A percentile compares a stretch with the other conserved stretches of the same genome.
Conservation (phyloP, 2,329 filamentous ascomycete genomes). For the Pseudocercospora crystallina region DNA sequence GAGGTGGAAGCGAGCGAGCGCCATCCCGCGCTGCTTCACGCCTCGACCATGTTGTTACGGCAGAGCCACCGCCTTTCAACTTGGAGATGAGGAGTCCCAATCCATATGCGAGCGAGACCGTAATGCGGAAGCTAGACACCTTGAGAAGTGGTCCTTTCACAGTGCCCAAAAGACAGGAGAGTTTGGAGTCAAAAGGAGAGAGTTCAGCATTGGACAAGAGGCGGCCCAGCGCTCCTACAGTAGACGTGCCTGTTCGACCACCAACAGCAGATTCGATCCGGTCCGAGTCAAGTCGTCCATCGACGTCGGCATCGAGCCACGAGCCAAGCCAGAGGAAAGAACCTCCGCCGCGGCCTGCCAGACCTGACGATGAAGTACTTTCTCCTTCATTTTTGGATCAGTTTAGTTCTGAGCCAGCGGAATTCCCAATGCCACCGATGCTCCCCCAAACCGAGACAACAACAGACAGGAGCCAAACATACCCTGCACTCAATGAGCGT, state of each 20-base stretch:
- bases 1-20: background rate
- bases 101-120: constrained; percentile 34
- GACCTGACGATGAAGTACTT: constrained; percentile 32
- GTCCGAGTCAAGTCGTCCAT: constrained; percentile 13
- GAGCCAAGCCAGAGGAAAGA: constrained; percentile 19
- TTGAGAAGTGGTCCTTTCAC: constrained; percentile 65
- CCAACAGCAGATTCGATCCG: constrained; percentile 13
- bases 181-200: constrained; percentile 14
- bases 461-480: constrained; percentile 16
- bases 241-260: constrained; percentile 9
- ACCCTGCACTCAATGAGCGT: constrained; percentile 7
- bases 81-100: constrained; percentile 47
- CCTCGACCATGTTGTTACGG: constrained; percentile 18
- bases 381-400: constrained; percentile 29
- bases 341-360: constrained; percentile 32
- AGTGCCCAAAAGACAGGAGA: constrained; percentile 28
- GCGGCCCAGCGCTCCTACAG: constrained; percentile 17
- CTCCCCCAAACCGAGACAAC: background rate
- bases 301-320: constrained; percentile 3
- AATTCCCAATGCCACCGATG: constrained; percentile 7
- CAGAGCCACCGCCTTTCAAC: constrained; percentile 16
- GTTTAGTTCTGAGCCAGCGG: constrained; percentile 28
- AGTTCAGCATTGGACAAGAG: constrained; percentile 8
- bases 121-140: constrained; percentile 61
- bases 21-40: constrained; percentile 23